Percentiles rank a stretch among this genome's conserved stretches.
phyloP scores from a whole-genome alignment of 106 monocot genomes.

The Dendrobium chrysotoxum region DNA sequence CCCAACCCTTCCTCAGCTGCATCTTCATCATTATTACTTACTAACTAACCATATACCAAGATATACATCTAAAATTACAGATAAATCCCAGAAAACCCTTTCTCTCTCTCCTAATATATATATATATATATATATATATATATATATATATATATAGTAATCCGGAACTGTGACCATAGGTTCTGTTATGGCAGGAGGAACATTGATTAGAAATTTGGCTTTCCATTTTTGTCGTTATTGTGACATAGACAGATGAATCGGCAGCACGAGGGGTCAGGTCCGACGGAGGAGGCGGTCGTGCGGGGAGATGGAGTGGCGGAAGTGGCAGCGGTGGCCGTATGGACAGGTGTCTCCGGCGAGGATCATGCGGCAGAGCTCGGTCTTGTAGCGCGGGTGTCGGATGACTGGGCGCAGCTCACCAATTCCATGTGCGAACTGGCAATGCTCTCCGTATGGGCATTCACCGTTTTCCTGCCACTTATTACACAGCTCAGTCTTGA shows the following conservation, averaged over 20 bases:
- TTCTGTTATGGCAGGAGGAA: not conserved
- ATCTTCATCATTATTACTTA: not conserved
- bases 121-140: not conserved
- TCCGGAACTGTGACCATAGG: not conserved
- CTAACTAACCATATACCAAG: not conserved
- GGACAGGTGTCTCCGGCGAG: conserved; percentile 59
- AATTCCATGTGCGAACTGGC: conserved; percentile 94
- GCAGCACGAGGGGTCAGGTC: not conserved
- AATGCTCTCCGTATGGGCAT: conserved; percentile 80
- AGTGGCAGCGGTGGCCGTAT: conserved; percentile 91
- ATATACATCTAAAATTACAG: not conserved
- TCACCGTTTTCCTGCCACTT: conserved; percentile 79
- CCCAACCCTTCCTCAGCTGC: not conserved
- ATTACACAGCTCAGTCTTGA: conserved; percentile 97
- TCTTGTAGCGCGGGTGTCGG: conserved; percentile 90
- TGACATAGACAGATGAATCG: not conserved
- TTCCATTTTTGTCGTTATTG: not conserved
- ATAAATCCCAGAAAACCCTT: not conserved
- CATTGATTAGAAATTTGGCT: not conserved
- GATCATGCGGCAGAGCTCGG: conserved; percentile 83
- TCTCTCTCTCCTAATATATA: not conserved
- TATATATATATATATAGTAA: not conserved
- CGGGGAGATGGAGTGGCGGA: conserved; percentile 63
- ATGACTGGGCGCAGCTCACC: conserved; percentile 79
- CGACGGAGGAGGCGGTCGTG: not conserved